Evolutionary conservation across 129 eudicot species (phyloP).

Genomic region (Lactuca sativa): DNA sequence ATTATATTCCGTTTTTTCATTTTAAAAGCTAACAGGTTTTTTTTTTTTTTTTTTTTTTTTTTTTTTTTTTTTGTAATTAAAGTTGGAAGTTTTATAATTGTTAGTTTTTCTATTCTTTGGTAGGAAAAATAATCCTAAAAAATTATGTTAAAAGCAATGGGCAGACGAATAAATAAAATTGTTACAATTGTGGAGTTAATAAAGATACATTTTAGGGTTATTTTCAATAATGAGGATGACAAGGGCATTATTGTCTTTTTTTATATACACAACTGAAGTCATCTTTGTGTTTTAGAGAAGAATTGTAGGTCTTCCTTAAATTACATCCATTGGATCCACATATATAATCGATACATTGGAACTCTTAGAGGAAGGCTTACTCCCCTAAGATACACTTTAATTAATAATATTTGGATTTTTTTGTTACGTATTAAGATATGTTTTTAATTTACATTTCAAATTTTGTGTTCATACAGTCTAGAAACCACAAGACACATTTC

Average conservation of each 20-base stretch:
- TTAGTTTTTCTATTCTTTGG: not conserved
- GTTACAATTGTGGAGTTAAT: conserved; percentile 88
- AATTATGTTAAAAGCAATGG: conserved; percentile 92
- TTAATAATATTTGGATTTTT: not conserved
- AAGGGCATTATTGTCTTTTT: no score
- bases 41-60: no score
- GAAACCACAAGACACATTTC: conserved; percentile 85
- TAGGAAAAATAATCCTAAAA: conserved; percentile 78
- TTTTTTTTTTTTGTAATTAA: not conserved
- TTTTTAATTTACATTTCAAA: not conserved
- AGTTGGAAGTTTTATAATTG: not conserved
- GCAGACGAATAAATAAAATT: conserved; percentile 86
- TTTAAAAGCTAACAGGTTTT: no score
- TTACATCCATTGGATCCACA: conserved; percentile 24
- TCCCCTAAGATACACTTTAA: conserved; percentile 52
- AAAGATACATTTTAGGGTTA: conserved; percentile 43
- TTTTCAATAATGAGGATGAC: no score
- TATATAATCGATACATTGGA: conserved; percentile 26
- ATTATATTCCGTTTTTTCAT: not conserved
- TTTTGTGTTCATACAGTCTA: conserved; percentile 44
- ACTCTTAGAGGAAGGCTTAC: conserved; percentile 93
- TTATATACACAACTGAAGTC: not conserved
- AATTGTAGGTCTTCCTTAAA: conserved; percentile 86
- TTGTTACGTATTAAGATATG: not conserved
- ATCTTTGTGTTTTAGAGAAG: conserved; percentile 49